Evolutionary conservation across 345 rosid genomes (phyloP).

Genomic region (Lepidium africanum): DNA sequence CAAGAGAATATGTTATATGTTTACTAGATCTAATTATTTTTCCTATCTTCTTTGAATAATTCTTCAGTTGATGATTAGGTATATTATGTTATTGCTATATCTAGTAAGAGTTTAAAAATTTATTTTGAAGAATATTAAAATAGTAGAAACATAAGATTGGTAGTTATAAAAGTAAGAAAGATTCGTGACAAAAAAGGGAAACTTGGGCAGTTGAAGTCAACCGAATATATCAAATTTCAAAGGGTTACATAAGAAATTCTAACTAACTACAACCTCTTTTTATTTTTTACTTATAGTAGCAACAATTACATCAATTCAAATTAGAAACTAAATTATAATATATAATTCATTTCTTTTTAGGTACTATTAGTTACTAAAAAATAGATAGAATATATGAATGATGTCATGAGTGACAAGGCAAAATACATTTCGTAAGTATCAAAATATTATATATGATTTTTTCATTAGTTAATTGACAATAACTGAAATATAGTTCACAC

Average conservation of each 20-base stretch:
- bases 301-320: neutral
- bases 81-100: neutral
- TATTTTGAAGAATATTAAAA: neutral
- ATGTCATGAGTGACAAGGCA: too few species aligned
- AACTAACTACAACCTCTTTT: neutral
- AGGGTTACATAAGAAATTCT: neutral
- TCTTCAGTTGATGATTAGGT: neutral
- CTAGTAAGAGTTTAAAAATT: neutral
- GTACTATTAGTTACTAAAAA: too few species aligned
- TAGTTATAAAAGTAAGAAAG: neutral
- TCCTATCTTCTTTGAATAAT: conserved; percentile 3
- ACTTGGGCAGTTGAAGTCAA: neutral
- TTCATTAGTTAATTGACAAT: too few species aligned
- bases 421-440: too few species aligned
- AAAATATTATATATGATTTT: too few species aligned
- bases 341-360: neutral
- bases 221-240: neutral
- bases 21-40: neutral
- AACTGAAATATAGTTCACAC: too few species aligned
- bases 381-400: too few species aligned
- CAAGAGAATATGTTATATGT: neutral
- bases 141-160: neutral
- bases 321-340: neutral
- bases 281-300: neutral
- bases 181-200: neutral